A percentile compares a stretch with the other conserved stretches of the same genome.
Conservation (phyloP, 164 flowering plant species). For the Warburgia ugandensis region DNA sequence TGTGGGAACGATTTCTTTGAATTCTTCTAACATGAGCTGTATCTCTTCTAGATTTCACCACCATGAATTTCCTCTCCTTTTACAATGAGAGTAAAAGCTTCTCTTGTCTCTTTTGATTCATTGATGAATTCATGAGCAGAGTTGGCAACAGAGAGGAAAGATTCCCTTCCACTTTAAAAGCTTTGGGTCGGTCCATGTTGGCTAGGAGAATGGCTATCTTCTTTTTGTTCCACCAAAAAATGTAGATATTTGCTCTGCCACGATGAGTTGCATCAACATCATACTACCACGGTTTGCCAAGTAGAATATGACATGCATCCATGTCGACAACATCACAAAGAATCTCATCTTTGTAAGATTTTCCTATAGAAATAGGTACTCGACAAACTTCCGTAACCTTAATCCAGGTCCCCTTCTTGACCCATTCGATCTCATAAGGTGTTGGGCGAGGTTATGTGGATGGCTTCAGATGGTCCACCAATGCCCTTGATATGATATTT, state of each 20-base stretch:
- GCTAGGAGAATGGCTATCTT: background rate
- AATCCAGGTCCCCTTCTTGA: no score
- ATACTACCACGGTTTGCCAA: conserved; percentile 7
- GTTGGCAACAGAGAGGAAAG: background rate
- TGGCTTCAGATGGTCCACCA: no score
- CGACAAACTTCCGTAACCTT: background rate
- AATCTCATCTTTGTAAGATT: conserved; percentile 1
- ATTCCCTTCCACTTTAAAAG: background rate
- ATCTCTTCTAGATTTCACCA: background rate
- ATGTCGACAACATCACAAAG: background rate
- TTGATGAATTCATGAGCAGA: no score
- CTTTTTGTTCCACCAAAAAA: background rate
- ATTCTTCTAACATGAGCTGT: background rate
- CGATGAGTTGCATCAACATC: background rate
- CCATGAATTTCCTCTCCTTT: background rate
- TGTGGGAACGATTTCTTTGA: background rate
- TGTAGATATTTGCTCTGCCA: background rate
- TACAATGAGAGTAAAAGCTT: background rate
- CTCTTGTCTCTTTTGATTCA: background rate
- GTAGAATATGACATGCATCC: conserved; percentile 2
- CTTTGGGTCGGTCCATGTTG: background rate
- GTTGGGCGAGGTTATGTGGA: no score
- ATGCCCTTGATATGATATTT: no score
- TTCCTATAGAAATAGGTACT: background rate
- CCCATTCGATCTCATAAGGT: no score